Base-by-base conservation (phyloP, 1,139 yeast genomes). In the Yamadazyma sp. region DNA sequence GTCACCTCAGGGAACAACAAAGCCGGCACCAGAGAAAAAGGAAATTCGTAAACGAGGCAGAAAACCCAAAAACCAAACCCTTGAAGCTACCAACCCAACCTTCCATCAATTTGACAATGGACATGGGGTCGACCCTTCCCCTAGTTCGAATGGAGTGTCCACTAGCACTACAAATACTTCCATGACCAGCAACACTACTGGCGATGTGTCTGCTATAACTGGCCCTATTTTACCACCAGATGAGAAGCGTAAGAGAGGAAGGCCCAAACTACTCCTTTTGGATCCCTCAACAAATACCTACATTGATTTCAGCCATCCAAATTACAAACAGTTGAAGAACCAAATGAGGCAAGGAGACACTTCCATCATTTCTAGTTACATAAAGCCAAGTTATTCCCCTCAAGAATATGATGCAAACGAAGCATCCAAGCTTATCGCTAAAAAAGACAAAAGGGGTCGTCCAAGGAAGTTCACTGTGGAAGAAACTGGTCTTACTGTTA, bases 401-500 rank as follows among this genome's bases (percentile, higher is more conserved):
- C 46, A 45, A 24, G 57, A 58, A 16, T 59, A 67, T 37, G 65
- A 61, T 35, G 70, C 67, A 30, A 62, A 58, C 16, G 73, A 69
- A 15, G 71, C 71, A 22, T 61, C 64, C 43, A 62, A 64, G 40
- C 57, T 72, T 34, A 54, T 72, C 29, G 59, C 61, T 42, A 69
- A 62, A 54, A 72, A 72, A 44, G 77, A 72, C 45, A 62, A 61
- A 43, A 54, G 77, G 40, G 81, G 81, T 11, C 59, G 81, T 48
- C 81, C 81, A 4, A 59, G 80, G 46, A 75, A 75, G 49, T 72
- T 73, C 44, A 76, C 79, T 0, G 58, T 70, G 10, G 78, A 71
- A 43, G 71, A 71, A 45, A 69, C 75, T n/a, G 77, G 77, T 3
- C 55, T 70, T 5, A 71, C 76, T 10, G 73, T 72, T 34, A 69